Percentiles rank a stretch among this genome's conserved stretches.
Evolutionary conservation across 192 early-diverging fungal species (phyloP).

Genomic region (Funneliformis mosseae): DNA sequence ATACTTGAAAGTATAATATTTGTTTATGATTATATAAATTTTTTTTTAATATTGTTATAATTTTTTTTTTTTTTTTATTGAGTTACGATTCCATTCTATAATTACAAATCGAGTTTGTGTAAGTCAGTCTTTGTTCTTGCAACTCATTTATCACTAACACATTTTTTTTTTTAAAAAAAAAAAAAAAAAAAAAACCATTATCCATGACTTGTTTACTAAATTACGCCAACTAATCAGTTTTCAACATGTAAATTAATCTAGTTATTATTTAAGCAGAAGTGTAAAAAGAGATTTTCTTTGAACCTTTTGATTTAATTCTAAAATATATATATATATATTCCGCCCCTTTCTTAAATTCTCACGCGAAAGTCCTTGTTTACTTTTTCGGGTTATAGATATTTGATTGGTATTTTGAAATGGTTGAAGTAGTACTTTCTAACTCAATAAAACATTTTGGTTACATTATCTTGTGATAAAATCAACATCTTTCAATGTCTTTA

Average conservation of each 20-base stretch:
- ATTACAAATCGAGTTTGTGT: too few relatives aligned
- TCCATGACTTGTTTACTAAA: not conserved
- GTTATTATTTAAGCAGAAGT: not conserved
- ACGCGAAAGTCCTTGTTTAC: not conserved
- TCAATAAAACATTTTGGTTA: not conserved
- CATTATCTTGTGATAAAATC: not conserved
- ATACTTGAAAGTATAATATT: too few relatives aligned
- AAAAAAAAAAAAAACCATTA: not conserved
- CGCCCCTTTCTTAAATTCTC: not conserved
- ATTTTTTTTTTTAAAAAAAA: too few relatives aligned
- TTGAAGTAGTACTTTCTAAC: not conserved
- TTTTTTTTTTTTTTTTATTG: too few relatives aligned
- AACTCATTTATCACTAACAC: too few relatives aligned
- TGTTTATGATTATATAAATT: too few relatives aligned
- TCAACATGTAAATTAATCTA: not conserved
- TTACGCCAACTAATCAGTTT: not conserved
- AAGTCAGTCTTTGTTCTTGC: too few relatives aligned
- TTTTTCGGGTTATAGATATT: not conserved
- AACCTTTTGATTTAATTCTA: not conserved
- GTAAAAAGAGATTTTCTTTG: not conserved
- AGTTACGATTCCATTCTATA: too few relatives aligned
- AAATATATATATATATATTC: not conserved
- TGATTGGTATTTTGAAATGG: not conserved
- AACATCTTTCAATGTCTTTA: not conserved
- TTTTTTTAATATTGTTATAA: too few relatives aligned